Base-by-base conservation (phyloP, 768 basidiomycete genomes). In the Mycena amicta region DNA sequence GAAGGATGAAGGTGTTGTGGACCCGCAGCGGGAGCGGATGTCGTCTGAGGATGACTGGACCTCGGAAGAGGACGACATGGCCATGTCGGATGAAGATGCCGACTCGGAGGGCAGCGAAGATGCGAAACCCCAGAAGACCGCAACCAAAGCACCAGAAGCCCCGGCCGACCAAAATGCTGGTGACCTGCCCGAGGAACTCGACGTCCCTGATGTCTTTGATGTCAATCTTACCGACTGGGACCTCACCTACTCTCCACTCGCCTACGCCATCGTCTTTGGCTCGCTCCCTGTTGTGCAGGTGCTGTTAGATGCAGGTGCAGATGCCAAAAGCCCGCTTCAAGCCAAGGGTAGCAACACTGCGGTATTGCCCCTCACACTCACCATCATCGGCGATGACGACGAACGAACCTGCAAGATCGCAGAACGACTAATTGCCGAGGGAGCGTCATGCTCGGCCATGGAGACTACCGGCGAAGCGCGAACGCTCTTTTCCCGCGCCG, bases 161-260 rank as follows among this genome's bases (percentile, higher is more conserved):
- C 29, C 60, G 46, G 57, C 46, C 37, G 55, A 28, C 59, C 47
- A 16, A 51, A 63, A 70, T 33, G 71, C 66, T 51, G 70, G 70
- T 12, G 77, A 80, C 45, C 70, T 80, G 4, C 79, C 78, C 0
- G 83, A 83, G 62, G 71, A 78, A 4, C 69, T 73, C 3, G 78
- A 82, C 43, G 71, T 72, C 31, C 83, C 83, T 0, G 85, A 87
- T 56, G 71, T 87, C 29, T 72, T 87, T n/a, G 80, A 84, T 43
- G 64, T 86, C 59, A 75, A 85, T 45, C 72, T 74, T 1, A 53
- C 74, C 0, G 85, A 87, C 66, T 88, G 85, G 86, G 86, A 87
- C 65, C 77, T 81, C 55, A 75, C 76, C 3, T 79, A 83, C 58
- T 77, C 80, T 1, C 77, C 86, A 2, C 73, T 87, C 26, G 71